Evolutionary conservation across 306 rosid species (phyloP), one percentile per base, ranked within the genome.

Genomic region (Ormosia emarginata): DNA sequence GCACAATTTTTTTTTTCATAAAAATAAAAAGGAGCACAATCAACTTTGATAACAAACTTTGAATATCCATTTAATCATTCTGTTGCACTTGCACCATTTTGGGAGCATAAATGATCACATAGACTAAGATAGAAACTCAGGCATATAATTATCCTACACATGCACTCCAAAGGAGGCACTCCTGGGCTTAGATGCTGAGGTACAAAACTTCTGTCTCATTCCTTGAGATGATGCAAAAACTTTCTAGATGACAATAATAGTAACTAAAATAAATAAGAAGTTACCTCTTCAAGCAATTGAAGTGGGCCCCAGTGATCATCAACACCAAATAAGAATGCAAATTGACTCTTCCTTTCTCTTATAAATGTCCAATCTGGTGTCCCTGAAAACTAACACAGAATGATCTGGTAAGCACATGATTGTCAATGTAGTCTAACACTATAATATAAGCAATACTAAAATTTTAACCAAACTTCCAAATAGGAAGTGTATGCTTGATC

Each of bases 281-380:
- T 58, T 84, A 95, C 99, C 98, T 95, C 96, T 85, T 95, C 98
- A 67, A 41, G 87, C 86, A 95, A 56, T 44, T 92, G 84, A 92
- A 93, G 89, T 13, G 98, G 98, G 11, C 92, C 99, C 99, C 99
- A 95, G 79, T 95, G 97, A 82, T 95, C 99, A 39, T 88, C 93
- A 71, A 55, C 85, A 71, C 92, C 94, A 61, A 87, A 95, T 82
- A 95, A 90, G 87, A 93, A 90, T 37, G 97, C 89, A 15, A 94
- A 74, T 74, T 89, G 93, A 71, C 68, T 71, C 82, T 86, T 82
- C 56, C 88, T 89, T 87, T 83, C 90, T 83, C 86, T 87, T 81
- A 92, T 77, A 86, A 93, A 95, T 81, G 85, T 76, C 98, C 98
- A 95, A 87, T 93, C 94, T 44, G 94, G 94, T 75, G 85, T 34